These are phyloP conservation scores for Paracorniculantispora psalliotae DNA, from an alignment of 2,329 filamentous ascomycete species.

Conservation along the genomic window DNA sequence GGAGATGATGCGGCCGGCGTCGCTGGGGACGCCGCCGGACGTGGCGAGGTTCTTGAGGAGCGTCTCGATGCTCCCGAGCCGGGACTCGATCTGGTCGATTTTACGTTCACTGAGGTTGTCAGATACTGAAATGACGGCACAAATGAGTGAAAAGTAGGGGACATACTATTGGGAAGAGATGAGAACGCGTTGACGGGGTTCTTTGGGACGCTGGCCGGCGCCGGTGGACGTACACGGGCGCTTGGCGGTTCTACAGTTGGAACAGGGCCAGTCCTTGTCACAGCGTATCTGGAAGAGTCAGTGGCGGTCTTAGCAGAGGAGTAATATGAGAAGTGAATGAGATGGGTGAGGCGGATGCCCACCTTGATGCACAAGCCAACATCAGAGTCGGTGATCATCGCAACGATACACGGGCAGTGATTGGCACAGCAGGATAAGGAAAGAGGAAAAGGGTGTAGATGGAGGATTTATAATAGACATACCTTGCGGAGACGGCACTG, in stretches of 20 bases:
- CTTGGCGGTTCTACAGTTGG: slow-evolving; percentile 51
- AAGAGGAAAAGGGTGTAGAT: not conserved
- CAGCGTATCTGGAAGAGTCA: slow-evolving; percentile 45
- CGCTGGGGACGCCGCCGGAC: slow-evolving; percentile 16
- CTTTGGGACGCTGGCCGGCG: slow-evolving; percentile 49
- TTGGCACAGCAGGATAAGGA: not conserved
- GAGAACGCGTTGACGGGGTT: slow-evolving; percentile 50
- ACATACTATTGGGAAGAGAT: slow-evolving; percentile 58
- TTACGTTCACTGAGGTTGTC: slow-evolving; percentile 42
- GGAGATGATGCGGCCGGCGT: slow-evolving; percentile 18
- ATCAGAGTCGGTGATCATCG: not conserved
- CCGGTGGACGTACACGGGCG: slow-evolving; percentile 52
- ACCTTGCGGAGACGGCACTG: slow-evolving; percentile 27
- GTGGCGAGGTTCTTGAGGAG: slow-evolving; percentile 35
- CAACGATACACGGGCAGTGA: not conserved
- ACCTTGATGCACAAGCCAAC: not conserved
- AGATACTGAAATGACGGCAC: no score
- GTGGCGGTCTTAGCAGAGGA: not conserved
- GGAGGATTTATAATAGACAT: slow-evolving; percentile 7
- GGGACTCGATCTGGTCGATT: slow-evolving; percentile 44
- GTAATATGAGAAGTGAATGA: no score
- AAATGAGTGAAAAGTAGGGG: no score
- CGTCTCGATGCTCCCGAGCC: slow-evolving; percentile 41
- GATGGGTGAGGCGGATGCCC: no score
- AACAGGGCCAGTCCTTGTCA: slow-evolving; percentile 54